These are phyloP conservation scores for Crithidia bombi DNA, from an alignment of 208 protist genomes.

Conservation along the genomic window DNA sequence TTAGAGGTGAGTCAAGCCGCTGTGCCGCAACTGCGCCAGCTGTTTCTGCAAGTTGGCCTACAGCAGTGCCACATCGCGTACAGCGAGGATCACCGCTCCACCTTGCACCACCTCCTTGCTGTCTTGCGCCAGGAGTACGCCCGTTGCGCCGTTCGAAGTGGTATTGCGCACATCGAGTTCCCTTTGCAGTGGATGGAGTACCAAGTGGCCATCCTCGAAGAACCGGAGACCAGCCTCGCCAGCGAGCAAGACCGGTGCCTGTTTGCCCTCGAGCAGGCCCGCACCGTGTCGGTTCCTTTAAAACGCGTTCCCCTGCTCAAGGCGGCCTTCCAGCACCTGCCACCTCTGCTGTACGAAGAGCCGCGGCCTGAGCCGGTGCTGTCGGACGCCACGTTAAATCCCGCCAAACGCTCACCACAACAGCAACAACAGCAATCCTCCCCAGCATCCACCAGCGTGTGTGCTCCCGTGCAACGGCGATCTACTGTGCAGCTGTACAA, in stretches of 20 bases:
- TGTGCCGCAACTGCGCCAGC: conserved; percentile 12
- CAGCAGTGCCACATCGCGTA: conserved; percentile 71
- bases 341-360: conserved; percentile 16
- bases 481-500: conserved; percentile 70
- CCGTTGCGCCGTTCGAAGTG: background rate
- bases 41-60: conserved; percentile 58
- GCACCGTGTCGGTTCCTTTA: conserved; percentile 24
- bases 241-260: conserved; percentile 29
- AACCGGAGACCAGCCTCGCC: conserved; percentile 28
- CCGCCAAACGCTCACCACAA: background rate
- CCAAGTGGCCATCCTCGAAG: conserved; percentile 26
- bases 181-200: conserved; percentile 35
- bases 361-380: background rate
- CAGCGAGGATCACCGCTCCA: conserved; percentile 70
- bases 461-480: conserved; percentile 12
- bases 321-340: conserved; percentile 35
- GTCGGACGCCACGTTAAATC: background rate
- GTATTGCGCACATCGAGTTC: conserved; percentile 11
- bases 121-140: conserved; percentile 23
- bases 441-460: background rate
- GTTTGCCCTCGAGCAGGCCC: conserved; percentile 34
- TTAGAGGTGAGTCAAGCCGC: conserved; percentile 24
- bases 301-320: conserved; percentile 34
- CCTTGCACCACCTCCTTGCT: conserved; percentile 29
- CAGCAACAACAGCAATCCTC: conserved; percentile 1